Base-by-base conservation (phyloP, 305 asterid species). In the Fraxinus floribunda region DNA sequence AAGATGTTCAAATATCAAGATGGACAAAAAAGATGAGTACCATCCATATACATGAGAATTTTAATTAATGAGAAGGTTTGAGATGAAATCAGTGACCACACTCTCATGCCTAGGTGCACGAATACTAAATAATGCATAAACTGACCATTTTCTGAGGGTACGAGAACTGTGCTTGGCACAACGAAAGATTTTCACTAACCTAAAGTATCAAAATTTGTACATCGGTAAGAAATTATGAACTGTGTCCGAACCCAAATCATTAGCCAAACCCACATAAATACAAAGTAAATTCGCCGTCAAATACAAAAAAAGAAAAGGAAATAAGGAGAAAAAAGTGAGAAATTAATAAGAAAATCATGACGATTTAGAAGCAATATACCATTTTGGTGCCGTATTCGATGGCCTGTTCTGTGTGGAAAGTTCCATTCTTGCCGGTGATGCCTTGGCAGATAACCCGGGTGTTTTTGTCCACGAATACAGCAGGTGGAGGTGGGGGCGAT, bases 361-460 rank as follows among this genome's bases (percentile, higher is more conserved):
- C 49, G 55, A 35, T n/a, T 29, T 64, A 29, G 34, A 29, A 29
- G 30, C 26, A 78, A 62, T 30, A 26, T 85, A 94, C 97, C 98
- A 94, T 94, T 80, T 93, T 94, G 44, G 98, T 95, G 57, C 98
- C 99, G 89, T 95, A 95, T 57, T 95, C 98, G 30, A 95, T 94
- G 75, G 99, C 99, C 78, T 92, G 98, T 80, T 94, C 99, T 0
- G 98, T 92, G 85, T 95, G 99, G 72, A 95, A 94, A 36, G 97
- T 94, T 70, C 99, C 99, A 80, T 92, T 95, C 85, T 95, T 95
- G 0, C 99, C 99, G 62, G 98, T 95, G 88, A 95, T 94, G 3
- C 99, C 99, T 83, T 95, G 99, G 84, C 99, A 94, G 78, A 95
- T 92, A 85, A 94, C 97, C 81, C 99, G 93, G 36, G 99, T 95